Evolutionary conservation across 2,329 filamentous ascomycete species (phyloP).

Genomic region (Harringtonia lauricola): DNA sequence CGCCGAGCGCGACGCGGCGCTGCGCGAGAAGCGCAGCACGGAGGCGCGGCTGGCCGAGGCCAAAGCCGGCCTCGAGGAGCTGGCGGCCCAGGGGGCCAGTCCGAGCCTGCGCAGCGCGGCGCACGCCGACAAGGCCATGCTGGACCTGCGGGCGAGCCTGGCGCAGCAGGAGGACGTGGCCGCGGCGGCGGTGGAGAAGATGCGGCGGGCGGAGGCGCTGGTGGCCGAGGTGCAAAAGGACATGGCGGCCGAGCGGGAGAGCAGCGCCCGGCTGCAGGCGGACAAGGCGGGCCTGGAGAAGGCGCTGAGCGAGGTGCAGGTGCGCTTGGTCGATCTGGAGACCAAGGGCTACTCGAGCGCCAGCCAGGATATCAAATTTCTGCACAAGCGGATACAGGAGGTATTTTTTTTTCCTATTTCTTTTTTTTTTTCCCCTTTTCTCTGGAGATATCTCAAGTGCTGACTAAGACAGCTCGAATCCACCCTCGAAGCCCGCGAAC

Average conservation of each 20-base stretch:
- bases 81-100: constrained; percentile 72
- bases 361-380: constrained; percentile 88
- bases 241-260: constrained; percentile 74
- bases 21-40: constrained; percentile 82
- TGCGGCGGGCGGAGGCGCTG: constrained; percentile 84
- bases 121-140: constrained; percentile 62
- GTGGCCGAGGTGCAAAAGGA: constrained; percentile 88
- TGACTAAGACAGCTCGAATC: constrained; percentile 59
- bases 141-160: constrained; percentile 78
- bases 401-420: constrained; percentile 41
- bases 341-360: constrained; percentile 94
- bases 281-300: constrained; percentile 88
- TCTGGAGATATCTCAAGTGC: not conserved
- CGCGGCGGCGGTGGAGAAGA: constrained; percentile 87
- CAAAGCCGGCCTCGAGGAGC: constrained; percentile 76
- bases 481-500: constrained; percentile 75
- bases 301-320: constrained; percentile 77
- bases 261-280: constrained; percentile 69
- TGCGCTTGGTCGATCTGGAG: constrained; percentile 84
- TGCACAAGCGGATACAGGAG: constrained; percentile 91
- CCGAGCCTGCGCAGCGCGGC: constrained; percentile 85
- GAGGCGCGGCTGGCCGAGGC: constrained; percentile 81
- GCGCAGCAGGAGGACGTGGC: constrained; percentile 92
- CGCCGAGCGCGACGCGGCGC: constrained; percentile 71
- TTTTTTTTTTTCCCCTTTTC: not conserved